phyloP scores from a whole-genome alignment of 2,329 filamentous ascomycete genomes.

The Phialemonium atrogriseum region DNA sequence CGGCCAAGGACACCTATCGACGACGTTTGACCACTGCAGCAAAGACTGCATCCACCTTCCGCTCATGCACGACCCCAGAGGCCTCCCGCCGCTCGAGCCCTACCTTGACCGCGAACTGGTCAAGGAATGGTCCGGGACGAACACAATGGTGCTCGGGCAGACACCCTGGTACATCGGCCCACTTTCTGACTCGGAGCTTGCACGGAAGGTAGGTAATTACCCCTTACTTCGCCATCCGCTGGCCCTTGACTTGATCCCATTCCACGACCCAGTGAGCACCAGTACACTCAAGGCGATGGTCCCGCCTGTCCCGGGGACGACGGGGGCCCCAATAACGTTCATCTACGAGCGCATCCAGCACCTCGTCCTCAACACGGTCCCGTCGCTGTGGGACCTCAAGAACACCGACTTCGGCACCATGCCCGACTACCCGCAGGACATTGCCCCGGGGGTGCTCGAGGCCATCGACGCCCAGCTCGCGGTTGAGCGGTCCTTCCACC shows the following conservation, averaged over 20 bases:
- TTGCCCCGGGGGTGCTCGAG: no score
- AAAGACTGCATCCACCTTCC: constrained; percentile 1
- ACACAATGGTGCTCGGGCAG: constrained; percentile 4
- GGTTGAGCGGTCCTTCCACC: no score
- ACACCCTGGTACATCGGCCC: neutral
- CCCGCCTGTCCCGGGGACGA: no score
- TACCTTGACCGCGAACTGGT: constrained; percentile 5
- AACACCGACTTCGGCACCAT: no score
- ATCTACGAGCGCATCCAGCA: constrained; percentile 1
- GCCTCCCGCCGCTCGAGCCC: neutral
- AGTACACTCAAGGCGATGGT: no score
- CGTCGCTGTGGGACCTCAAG: no score
- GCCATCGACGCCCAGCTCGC: no score
- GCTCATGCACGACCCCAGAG: constrained; percentile 3
- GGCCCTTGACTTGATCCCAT: no score
- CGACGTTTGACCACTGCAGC: constrained; percentile 3
- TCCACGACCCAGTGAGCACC: no score
- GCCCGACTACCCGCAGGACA: no score
- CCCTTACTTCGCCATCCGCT: no score
- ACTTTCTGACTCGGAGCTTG: neutral
- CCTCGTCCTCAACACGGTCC: constrained; percentile 2
- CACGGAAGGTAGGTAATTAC: constrained; percentile 1
- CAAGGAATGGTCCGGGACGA: neutral
- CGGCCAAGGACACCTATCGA: neutral
- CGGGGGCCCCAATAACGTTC: no score